Evolutionary conservation across 805 yeast species (phyloP), one percentile per base, ranked within the genome.

Genomic region (Lipomyces orientalis): DNA sequence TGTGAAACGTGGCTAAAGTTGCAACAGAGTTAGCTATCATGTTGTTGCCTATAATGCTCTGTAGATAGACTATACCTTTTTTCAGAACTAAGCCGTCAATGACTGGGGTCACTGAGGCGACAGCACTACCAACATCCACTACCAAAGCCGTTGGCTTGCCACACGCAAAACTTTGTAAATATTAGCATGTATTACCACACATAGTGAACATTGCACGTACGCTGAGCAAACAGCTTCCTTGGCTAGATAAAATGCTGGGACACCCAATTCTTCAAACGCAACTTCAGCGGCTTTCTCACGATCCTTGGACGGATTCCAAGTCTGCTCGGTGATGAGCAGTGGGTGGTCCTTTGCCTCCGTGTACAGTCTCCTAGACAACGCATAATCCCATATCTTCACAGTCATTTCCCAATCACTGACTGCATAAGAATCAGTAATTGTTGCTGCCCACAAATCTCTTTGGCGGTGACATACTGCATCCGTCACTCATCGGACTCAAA

Each of bases 121-220:
- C 85, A 2, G 89, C 82, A 9, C 90, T 83, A 1, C 97, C 97
- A 57, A 93, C 79, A 76, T 93, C 97, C 33, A 93, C 84, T 8
- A 93, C 91, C 66, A 93, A 81, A 4, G 94, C 92, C 10, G 90
- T 88, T 33, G 90, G 84, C 75, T 88, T 87, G 1, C 96, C 94
- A 71, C 88, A 82, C n/a, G 93, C 88, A 76, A 90, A 89, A 2
- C 91, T 85, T 59, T 88, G 52, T 14, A 16, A 5, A 16, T 22
- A 5, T 60, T 62, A 64, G 60, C n/a, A 37, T 0, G 7, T 37
- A 16, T 43, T n/a, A 43, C 22, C n/a, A 9, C 22, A 16, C 43
- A 37, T 1, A 43, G 49, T 43, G 49, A 43, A 16, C 19, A 16
- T 12, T 37, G 14, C 29, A 70, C 78, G 34, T 76, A 77, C 31